Conservation (phyloP, 2,329 filamentous ascomycete species). For the Penicillium brevicompactum region DNA sequence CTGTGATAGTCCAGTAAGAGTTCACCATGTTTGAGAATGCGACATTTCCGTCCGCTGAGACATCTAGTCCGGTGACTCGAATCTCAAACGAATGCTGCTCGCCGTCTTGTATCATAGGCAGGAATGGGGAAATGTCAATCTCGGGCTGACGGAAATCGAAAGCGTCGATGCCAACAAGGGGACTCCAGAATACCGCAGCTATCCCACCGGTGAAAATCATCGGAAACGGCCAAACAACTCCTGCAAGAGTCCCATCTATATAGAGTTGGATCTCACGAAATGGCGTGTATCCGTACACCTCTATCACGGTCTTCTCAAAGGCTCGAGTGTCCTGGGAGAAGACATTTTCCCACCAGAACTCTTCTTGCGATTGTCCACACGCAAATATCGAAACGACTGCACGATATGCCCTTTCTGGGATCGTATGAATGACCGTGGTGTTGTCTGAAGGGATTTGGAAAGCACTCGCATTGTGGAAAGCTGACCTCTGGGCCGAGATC, state of each 20-base stretch:
- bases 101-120: conserved; percentile 69
- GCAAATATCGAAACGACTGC: conserved; percentile 77
- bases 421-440: conserved; percentile 60
- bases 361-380: conserved; percentile 73
- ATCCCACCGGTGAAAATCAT: conserved; percentile 82
- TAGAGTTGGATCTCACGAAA: conserved; percentile 77
- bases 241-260: conserved; percentile 72
- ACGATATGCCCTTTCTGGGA: conserved; percentile 68
- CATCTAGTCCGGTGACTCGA: conserved; percentile 64
- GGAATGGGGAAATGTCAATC: conserved; percentile 78
- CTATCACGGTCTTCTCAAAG: conserved; percentile 60
- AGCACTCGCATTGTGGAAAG: conserved; percentile 59
- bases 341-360: conserved; percentile 86
- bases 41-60: conserved; percentile 53
- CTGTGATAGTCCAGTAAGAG: conserved; percentile 74
- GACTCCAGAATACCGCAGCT: conserved; percentile 74
- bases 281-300: conserved; percentile 67
- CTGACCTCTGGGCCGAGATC: conserved; percentile 44
- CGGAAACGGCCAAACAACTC: conserved; percentile 79
- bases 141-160: conserved; percentile 80
- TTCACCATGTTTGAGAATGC: conserved; percentile 58
- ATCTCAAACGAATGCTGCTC: conserved; percentile 68
- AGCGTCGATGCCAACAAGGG: conserved; percentile 75
- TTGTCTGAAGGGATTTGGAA: conserved; percentile 67
- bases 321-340: conserved; percentile 61